These are phyloP conservation scores for Coemansia sp. DNA, from an alignment of 192 early-diverging fungal species.

Conservation along the genomic window DNA sequence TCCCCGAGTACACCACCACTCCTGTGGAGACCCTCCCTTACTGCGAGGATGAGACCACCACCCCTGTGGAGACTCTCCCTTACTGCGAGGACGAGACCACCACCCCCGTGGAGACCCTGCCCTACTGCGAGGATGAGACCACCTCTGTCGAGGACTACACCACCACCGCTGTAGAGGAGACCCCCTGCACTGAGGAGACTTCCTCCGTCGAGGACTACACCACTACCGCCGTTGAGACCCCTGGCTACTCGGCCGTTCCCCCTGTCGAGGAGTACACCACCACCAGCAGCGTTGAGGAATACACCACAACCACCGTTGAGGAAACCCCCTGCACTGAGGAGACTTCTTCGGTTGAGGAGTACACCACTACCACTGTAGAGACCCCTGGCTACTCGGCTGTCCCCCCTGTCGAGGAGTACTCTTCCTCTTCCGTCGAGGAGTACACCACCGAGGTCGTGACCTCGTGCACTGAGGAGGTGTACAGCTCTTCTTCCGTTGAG, in stretches of 20 bases:
- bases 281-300: slow-evolving; percentile 5
- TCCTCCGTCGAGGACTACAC: slow-evolving; percentile 1
- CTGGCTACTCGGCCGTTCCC: slow-evolving; percentile 6
- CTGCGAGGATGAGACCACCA: background rate
- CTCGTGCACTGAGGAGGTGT: background rate
- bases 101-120: slow-evolving; percentile 9
- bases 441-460: slow-evolving; percentile 3
- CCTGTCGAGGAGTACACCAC: slow-evolving; percentile 10
- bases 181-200: background rate
- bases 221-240: slow-evolving; percentile 28
- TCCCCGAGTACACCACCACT: slow-evolving; percentile 11
- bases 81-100: slow-evolving; percentile 4
- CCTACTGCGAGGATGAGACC: slow-evolving; percentile 7
- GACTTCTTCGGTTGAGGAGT: background rate
- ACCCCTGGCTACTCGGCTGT: slow-evolving; percentile 2
- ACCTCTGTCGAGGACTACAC: slow-evolving; percentile 10
- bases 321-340: background rate
- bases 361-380: background rate
- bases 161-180: background rate
- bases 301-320: slow-evolving; percentile 12
- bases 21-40: background rate
- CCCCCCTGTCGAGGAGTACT: background rate
- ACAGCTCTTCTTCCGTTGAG: background rate
- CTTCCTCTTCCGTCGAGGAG: background rate
- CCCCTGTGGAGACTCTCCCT: slow-evolving; percentile 25